Percentiles rank a stretch among this genome's conserved stretches.
Conservation (phyloP, 768 basidiomycete species). For the Xerocomus spinulosus region DNA sequence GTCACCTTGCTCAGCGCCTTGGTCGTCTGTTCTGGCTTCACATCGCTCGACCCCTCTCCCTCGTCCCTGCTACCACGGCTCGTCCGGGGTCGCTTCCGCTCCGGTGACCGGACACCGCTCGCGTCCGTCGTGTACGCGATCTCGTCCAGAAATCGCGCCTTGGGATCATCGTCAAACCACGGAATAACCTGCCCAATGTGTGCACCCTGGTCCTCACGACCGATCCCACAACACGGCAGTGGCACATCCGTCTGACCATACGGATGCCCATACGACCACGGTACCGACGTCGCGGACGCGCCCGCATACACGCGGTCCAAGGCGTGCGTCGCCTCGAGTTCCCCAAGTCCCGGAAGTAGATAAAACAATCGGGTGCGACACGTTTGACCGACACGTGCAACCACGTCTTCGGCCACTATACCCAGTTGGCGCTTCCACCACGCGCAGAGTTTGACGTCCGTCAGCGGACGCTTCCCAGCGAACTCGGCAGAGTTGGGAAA, state of each 20-base stretch:
- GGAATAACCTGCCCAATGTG: conserved; percentile 75
- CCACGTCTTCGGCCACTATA: conserved; percentile 45
- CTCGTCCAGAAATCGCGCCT: conserved; percentile 90
- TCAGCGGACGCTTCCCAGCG: conserved; percentile 63
- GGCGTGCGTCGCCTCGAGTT: conserved; percentile 60
- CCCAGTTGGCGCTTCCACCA: conserved; percentile 89
- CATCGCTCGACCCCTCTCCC: conserved; percentile 17
- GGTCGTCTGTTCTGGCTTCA: conserved; percentile 34
- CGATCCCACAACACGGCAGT: conserved; percentile 45
- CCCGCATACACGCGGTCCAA: conserved; percentile 39
- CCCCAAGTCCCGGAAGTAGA: conserved; percentile 64
- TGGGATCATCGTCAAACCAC: conserved; percentile 94
- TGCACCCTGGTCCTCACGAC: conserved; percentile 18
- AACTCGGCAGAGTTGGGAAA: conserved; percentile 84
- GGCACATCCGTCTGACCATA: conserved; percentile 46
- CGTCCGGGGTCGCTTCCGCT: conserved; percentile 52
- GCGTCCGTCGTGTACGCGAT: conserved; percentile 69
- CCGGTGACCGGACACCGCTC: conserved; percentile 55
- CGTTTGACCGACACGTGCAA: conserved; percentile 4
- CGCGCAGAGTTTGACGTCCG: conserved; percentile 73
- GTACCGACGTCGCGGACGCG: conserved; percentile 15
- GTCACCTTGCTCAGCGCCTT: conserved; percentile 58
- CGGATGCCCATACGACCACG: conserved; percentile 80
- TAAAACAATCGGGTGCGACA: conserved; percentile 43
- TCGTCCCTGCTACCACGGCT: neutral